These are phyloP conservation scores for Knufia fluminis DNA, from an alignment of 2,329 filamentous ascomycete genomes.

Conservation along the genomic window DNA sequence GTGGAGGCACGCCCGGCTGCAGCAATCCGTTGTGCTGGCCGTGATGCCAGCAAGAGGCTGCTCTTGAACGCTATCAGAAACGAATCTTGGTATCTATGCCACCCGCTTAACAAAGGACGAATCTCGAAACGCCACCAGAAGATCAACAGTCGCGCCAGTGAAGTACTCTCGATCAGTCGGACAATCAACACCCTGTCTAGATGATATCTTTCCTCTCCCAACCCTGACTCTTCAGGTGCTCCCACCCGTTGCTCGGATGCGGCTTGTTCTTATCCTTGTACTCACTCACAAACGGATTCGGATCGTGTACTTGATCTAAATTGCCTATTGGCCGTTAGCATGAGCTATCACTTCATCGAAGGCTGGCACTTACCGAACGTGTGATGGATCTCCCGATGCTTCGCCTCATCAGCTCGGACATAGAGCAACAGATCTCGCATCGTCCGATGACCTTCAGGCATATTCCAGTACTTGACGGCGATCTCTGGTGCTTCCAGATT, in stretches of 20 bases:
- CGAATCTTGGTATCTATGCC: no score
- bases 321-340: conserved; percentile 92
- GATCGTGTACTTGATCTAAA: conserved; percentile 72
- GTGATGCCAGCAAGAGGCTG: no score
- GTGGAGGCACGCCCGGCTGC: not conserved
- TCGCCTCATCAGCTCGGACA: conserved; percentile 80
- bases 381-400: conserved; percentile 89
- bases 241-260: conserved; percentile 61
- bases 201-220: conserved; percentile 80
- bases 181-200: conserved; percentile 17
- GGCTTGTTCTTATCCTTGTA: conserved; percentile 61
- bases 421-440: conserved; percentile 86
- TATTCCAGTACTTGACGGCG: conserved; percentile 85
- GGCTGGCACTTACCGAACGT: no score
- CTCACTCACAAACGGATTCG: conserved; percentile 80
- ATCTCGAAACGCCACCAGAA: no score
- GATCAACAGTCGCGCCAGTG: no score
- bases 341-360: no score
- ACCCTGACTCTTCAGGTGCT: conserved; percentile 57
- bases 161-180: no score
- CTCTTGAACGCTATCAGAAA: no score
- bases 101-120: no score
- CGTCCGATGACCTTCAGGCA: conserved; percentile 70
- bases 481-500: conserved; percentile 75
- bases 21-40: no score